A percentile compares a stretch with the other conserved stretches of the same genome.
Evolutionary conservation across 1,284 basidiomycete genomes (phyloP).

Genomic region (Mycosarcoma mackinlayi): DNA sequence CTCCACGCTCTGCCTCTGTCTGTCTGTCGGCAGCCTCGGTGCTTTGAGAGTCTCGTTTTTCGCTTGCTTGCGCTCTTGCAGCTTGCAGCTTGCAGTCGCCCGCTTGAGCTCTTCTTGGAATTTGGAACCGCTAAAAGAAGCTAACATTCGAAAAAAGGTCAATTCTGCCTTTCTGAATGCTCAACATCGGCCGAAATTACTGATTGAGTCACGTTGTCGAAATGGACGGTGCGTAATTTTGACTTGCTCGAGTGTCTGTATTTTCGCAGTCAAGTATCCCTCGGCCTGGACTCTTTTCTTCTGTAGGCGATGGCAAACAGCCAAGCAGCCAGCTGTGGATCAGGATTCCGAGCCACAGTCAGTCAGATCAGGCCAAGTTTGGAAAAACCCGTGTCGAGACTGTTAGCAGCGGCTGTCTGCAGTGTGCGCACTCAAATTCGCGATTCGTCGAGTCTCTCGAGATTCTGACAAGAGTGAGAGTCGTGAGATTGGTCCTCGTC

Average conservation of each 20-base stretch:
- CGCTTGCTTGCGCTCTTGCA: not conserved
- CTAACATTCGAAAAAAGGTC: constrained; percentile 10
- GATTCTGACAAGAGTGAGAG: not conserved
- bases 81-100: too few species aligned
- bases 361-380: too few species aligned
- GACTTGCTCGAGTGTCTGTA: not conserved
- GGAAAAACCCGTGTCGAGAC: too few species aligned
- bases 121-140: too few species aligned
- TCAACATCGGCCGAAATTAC: constrained; percentile 7
- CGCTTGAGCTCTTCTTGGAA: not conserved
- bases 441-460: too few species aligned
- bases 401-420: not conserved
- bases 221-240: not conserved
- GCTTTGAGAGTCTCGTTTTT: too few species aligned
- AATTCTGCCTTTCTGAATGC: not conserved
- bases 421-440: not conserved
- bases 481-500: constrained; percentile 14
- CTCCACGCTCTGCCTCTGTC: not conserved
- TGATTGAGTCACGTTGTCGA: not conserved
- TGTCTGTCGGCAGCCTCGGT: not conserved
- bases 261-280: not conserved
- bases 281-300: too few species aligned
- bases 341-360: too few species aligned
- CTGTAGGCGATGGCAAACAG: too few species aligned
- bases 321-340: too few species aligned